These are phyloP conservation scores for Apiospora phragmitis DNA, from an alignment of 2,329 filamentous ascomycete species.

Conservation along the genomic window DNA sequence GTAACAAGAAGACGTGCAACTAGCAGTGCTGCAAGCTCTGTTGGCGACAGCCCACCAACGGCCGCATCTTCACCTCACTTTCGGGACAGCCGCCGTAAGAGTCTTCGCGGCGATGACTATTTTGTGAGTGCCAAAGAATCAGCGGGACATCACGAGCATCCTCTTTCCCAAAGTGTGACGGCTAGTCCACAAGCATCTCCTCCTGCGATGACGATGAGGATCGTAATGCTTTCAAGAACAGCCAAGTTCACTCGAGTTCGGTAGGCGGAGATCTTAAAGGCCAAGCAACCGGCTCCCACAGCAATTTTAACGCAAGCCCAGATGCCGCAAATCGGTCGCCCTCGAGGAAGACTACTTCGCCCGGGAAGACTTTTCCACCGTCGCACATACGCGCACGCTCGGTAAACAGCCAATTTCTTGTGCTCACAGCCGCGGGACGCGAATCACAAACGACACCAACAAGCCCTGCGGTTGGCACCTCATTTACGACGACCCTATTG, in stretches of 20 bases:
- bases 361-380: slow-evolving; percentile 31
- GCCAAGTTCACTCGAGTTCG: slow-evolving; percentile 35
- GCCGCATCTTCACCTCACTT: slow-evolving; percentile 53
- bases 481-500: slow-evolving; percentile 41
- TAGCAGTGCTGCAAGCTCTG: slow-evolving; percentile 66
- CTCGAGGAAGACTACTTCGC: slow-evolving; percentile 31
- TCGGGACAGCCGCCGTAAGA: slow-evolving; percentile 53
- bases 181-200: slow-evolving; percentile 62
- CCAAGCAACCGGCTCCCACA: slow-evolving; percentile 33
- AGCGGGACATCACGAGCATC: slow-evolving; percentile 61
- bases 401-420: slow-evolving; percentile 45
- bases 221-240: slow-evolving; percentile 32
- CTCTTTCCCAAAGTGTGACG: slow-evolving; percentile 72
- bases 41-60: slow-evolving; percentile 51
- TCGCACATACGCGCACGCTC: slow-evolving; percentile 47
- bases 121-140: slow-evolving; percentile 46
- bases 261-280: slow-evolving; percentile 36
- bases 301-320: slow-evolving; percentile 39
- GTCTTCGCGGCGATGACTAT: slow-evolving; percentile 56
- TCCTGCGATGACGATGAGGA: slow-evolving; percentile 29
- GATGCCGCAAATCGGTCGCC: slow-evolving; percentile 30
- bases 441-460: slow-evolving; percentile 36
- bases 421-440: slow-evolving; percentile 36
- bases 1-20: slow-evolving; percentile 55
- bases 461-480: slow-evolving; percentile 38